Base-by-base conservation (phyloP, 1,284 basidiomycete species). In the Sanghuangporus weigelae region DNA sequence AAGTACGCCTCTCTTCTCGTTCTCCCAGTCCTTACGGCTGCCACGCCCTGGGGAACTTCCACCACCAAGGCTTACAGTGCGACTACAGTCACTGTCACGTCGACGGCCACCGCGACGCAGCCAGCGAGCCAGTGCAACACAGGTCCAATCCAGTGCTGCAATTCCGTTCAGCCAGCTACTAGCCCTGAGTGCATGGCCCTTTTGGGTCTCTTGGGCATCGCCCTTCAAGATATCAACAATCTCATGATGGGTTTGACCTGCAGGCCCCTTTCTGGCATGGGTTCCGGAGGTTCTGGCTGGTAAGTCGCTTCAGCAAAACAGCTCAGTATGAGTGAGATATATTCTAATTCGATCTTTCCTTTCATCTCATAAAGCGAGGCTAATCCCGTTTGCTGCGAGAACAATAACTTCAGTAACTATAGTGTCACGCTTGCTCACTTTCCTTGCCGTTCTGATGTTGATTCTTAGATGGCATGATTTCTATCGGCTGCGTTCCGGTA, bases 401-500 rank as follows among this genome's bases (percentile, higher is more conserved):
- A 73, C 63, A 72, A 71, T 61, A 67, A 56, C 44, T 72, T 69
- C 66, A 70, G 65, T 60, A 64, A 36, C n/a, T 60, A 40, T 39
- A 48, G 58, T 16, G 6, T 26, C 12, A 57, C 12, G 16, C 62
- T 23, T 21, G 26, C 26, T 42, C 40, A 19, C 31, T 19, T 26
- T 48, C 38, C 38, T 16, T 16, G 12, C 35, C 14, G 21, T 46
- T n/a, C 40, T 35, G 49, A 42, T 38, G 21, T 59, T 46, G 57
- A 23, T 64, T 48, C 38, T 50, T 51, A 77, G 76, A 68, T 31
- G 77, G 77, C 8, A 44, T 79, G 53, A 72, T 79, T 66, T 69
- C 71, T 44, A 77, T 78, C 66, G 78, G 73, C 21, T 79, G 77
- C 63, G 71, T 74, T 2, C 76, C 76, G 16, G 75, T 78, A 60